phyloP scores from a whole-genome alignment of 768 basidiomycete species.

The Psilocybe sp. region DNA sequence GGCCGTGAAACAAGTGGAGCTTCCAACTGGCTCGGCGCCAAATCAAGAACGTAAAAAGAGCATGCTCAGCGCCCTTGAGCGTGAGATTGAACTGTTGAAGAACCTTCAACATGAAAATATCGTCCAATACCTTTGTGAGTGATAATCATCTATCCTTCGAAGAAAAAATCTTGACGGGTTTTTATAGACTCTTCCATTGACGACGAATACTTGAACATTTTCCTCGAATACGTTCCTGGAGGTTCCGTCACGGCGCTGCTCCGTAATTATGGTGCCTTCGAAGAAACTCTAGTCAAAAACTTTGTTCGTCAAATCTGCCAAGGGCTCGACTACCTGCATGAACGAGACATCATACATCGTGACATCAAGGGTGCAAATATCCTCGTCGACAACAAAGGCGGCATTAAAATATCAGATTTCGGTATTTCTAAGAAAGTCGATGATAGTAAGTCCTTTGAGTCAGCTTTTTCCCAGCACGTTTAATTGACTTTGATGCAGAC shows the following conservation, averaged over 20 bases:
- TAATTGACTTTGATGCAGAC: slow-evolving; percentile 22
- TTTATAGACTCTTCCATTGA: slow-evolving; percentile 87
- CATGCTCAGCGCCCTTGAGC: slow-evolving; percentile 89
- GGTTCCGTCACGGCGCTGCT: slow-evolving; percentile 90
- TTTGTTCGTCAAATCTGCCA: slow-evolving; percentile 90
- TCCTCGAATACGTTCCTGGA: slow-evolving; percentile 95
- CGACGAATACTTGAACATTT: slow-evolving; percentile 89
- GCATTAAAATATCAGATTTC: slow-evolving; percentile 96
- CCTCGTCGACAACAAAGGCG: slow-evolving; percentile 96
- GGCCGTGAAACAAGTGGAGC: slow-evolving; percentile 97
- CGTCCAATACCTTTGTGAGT: slow-evolving; percentile 94
- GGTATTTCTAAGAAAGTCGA: slow-evolving; percentile 98
- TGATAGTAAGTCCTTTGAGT: slow-evolving; percentile 65
- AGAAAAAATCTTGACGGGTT: not conserved
- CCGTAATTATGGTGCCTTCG: slow-evolving; percentile 91
- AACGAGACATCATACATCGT: slow-evolving; percentile 92
- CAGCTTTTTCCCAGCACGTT: not conserved
- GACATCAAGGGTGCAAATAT: slow-evolving; percentile 99
- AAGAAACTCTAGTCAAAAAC: slow-evolving; percentile 87
- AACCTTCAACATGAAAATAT: slow-evolving; percentile 94
- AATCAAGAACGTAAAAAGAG: slow-evolving; percentile 92
- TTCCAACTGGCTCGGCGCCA: slow-evolving; percentile 77
- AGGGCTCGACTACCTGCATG: slow-evolving; percentile 88
- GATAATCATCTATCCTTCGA: not conserved
- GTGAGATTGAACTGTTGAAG: slow-evolving; percentile 92